phyloP scores from a whole-genome alignment of 805 yeast species.

The Ogataea haglerorum region DNA sequence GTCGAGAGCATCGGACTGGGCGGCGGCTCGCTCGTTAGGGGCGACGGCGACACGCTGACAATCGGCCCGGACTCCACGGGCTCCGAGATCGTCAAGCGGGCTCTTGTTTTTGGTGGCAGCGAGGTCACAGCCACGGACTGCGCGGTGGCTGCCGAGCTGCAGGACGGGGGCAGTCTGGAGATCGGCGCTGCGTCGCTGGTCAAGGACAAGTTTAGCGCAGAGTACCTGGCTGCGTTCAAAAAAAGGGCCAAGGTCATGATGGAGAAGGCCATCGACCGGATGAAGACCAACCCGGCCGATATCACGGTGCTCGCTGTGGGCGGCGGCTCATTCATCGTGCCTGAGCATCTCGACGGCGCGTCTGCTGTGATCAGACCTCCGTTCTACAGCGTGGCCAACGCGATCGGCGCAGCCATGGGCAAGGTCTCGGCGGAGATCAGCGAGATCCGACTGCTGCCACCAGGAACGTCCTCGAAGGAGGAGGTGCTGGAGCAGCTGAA shows the following conservation, averaged over 20 bases:
- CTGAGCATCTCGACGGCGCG: conserved; percentile 36
- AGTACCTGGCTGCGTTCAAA: conserved; percentile 4
- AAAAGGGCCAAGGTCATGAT: conserved; percentile 26
- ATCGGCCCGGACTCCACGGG: conserved; percentile 52
- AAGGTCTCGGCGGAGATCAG: conserved; percentile 37
- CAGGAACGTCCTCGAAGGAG: conserved; percentile 21
- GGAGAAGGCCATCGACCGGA: conserved; percentile 40
- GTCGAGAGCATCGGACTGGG: conserved; percentile 49
- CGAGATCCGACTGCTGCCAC: conserved; percentile 12
- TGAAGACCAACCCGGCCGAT: conserved; percentile 41
- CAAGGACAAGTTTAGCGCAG: conserved; percentile 8
- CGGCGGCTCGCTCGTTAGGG: conserved; percentile 45
- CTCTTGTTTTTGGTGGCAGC: conserved; percentile 42
- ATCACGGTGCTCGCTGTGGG: conserved; percentile 45
- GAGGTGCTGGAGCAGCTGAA: conserved; percentile 21
- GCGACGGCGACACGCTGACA: conserved; percentile 20
- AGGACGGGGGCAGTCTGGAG: conserved; percentile 22
- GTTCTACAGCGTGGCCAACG: conserved; percentile 44
- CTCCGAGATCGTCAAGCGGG: conserved; percentile 34
- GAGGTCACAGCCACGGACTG: conserved; percentile 42
- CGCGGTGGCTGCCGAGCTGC: conserved; percentile 33
- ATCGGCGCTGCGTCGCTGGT: conserved; percentile 28
- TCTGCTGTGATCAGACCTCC: conserved; percentile 41
- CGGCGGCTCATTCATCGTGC: conserved; percentile 49
- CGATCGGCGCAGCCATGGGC: conserved; percentile 49